Evolutionary conservation across 768 basidiomycete species (phyloP), one percentile per base, ranked within the genome.

Genomic region (Psilocybe subaeruginosa): DNA sequence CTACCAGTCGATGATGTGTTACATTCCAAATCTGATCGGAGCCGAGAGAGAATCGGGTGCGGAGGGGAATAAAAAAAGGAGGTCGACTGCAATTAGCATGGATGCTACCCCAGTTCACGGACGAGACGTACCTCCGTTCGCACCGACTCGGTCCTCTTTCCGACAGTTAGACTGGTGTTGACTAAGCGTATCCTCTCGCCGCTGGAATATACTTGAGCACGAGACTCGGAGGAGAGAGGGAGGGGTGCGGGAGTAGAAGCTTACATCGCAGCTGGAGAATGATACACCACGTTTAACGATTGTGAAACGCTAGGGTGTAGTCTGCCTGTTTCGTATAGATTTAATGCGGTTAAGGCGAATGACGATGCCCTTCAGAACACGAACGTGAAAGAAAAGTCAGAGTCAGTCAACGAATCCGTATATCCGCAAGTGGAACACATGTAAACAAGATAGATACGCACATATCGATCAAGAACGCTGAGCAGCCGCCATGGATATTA

Each of bases 1-100:
- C 81, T 8, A 84, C 80, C 3, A 88, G 72, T 12, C 84, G 80
- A 59, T 78, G 80, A 60, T 78, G 74, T 2, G 81, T 85, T 8
- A 70, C 70, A 57, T 82, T 86, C 86, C 85, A 87, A 31, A 88
- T 82, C 86, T 87, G 56, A 50, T n/a, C 4, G 19, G 14, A 43
- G 41, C 2, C 1, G 41, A 5, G 41, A 8, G 41, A 39, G 37
- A 0, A 8, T 39, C 3, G 37, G 37, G 2, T 8, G 14, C 37
- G 37, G 8, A 39, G 37, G 3, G 14, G 37, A 30, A 37, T 19
- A 23, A 16, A 8, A 23, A 6, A 46, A 49, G 48, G 48, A 30
- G 27, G 48, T 39, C 8, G 8, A 7, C 29, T 31, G 9, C 16
- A 16, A 3, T 4, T 16, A 11, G 31, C 41, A 29, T 47, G n/a